Base-by-base conservation (phyloP, 2,329 filamentous ascomycete species). In the Dactylonectria macrodidyma region DNA sequence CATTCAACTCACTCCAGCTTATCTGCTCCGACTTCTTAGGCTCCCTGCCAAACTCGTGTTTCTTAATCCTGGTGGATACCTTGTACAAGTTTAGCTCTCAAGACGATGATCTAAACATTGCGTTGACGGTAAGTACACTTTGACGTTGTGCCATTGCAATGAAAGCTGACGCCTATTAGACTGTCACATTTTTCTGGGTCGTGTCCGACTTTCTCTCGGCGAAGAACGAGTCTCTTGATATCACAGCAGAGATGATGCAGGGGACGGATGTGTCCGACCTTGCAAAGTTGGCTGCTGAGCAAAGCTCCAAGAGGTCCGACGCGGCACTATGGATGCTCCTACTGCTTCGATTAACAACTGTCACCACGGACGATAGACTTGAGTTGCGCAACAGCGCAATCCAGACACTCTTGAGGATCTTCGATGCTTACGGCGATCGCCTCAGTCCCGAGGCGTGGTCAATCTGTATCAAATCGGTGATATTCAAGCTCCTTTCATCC, bases 151-250 rank as follows among this genome's bases (percentile, higher is more conserved):
- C 2, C 6, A 4, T 22, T 34, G 9, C 19, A 19, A 11, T 26
- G 19, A n/a, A 11, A 22, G 19, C 71, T 76, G 36, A 75, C 19
- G 5, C 46, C 1, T 44, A 8, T 3, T 58, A 94, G 89, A 96
- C 95, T 1, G 93, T 97, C 9, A 97, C 95, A 0, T 96, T 97
- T 77, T 97, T 97, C 79, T 98, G 95, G 94, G 95, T 95, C 61
- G 88, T 98, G 8, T 97, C 95, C 0, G 95, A 98, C 79, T 96
- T 95, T 71, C 85, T 98, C 5, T 91, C 89, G 1, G 83, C 86
- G 3, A 89, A 88, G 72, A 89, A 86, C 61, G 85, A 84, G 65
- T 84, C 86, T 0, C 86, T 91, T 51, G 85, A 87, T 1, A 88
- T 92, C 36, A 90, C 87, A 1, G 83, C 86, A 50, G 84, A 86